A percentile compares a stretch with the other conserved stretches of the same genome.
Conservation (phyloP, 345 rosid species). For the Chamaenerion angustifolium region DNA sequence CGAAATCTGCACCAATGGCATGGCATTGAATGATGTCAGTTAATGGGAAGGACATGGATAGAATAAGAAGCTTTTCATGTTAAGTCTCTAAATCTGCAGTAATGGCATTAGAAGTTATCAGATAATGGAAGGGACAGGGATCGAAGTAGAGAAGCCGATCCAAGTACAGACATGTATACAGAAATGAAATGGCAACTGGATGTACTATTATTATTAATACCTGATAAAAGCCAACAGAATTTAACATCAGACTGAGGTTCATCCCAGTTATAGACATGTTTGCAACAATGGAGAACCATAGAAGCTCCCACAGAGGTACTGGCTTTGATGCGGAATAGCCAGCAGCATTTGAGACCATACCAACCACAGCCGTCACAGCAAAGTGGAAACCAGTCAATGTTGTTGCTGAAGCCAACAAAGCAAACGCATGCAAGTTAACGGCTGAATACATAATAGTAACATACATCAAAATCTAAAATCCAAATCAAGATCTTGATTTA, state of each 20-base stretch:
- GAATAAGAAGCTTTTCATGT: conserved; percentile 28
- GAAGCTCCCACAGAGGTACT: conserved; percentile 89
- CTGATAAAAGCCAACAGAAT: conserved; percentile 92
- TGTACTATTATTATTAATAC: conserved; percentile 11
- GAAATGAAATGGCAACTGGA: background rate
- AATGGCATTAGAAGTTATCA: background rate
- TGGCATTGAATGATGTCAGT: background rate
- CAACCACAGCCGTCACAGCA: conserved; percentile 69
- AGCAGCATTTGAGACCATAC: conserved; percentile 75
- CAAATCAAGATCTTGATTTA: too few species aligned
- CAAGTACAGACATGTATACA: background rate
- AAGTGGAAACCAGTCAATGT: conserved; percentile 92
- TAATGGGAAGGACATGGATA: too few species aligned
- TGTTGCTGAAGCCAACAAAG: conserved; percentile 38
- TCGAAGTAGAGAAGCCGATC: too few species aligned
- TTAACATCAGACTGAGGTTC: conserved; percentile 92
- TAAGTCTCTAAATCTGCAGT: conserved; percentile 69
- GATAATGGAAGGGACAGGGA: background rate
- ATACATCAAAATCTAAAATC: too few species aligned
- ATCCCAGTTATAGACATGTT: conserved; percentile 73
- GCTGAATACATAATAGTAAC: too few species aligned
- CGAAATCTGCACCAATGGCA: conserved; percentile 49
- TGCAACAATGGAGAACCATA: conserved; percentile 86
- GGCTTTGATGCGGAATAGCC: conserved; percentile 66
- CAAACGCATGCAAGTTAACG: background rate